Evolutionary conservation across 2,329 filamentous ascomycete species (phyloP), one percentile per base, ranked within the genome.

Genomic region (Penicillium sp.): DNA sequence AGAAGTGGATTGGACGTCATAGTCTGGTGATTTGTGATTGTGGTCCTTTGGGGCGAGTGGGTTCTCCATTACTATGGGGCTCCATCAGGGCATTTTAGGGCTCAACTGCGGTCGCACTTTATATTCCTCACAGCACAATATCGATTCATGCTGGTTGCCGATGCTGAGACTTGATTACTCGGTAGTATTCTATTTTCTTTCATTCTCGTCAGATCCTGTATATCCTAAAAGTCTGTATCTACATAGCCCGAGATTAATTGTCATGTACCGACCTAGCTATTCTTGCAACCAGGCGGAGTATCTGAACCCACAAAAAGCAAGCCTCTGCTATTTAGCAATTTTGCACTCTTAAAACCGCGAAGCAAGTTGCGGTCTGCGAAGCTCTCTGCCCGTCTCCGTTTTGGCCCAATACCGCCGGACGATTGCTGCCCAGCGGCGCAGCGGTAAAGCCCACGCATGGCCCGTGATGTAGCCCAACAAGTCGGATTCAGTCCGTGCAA

Each of bases 401-500:
- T 45, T 52, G 39, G 55, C 54, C 55, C 50, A 52, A 59, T 54
- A 40, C 26, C 18, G 18, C 18, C 18, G 2, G 31, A 39, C 32
- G 53, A 56, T 66, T 63, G 63, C 57, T 66, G 63, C 63, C 63
- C 63, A 65, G 63, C 56, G 60, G 54, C 50, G 41, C 58, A 43
- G 62, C 62, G 61, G 62, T 64, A 64, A 65, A 62, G 61, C 58
- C 59, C 46, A 62, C 60, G 50, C 44, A 47, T 52, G 54, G 51
- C 54, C 50, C 44, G 51, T 55, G 51, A 43, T 53, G 54, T 59
- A 52, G 60, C 61, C 61, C 55, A 61, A 59, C 61, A 52, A 46
- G 40, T 42, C 42, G 35, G 43, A 46, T 26, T 38, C 45, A 46
- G 52, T 48, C 47, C 47, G 39, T 57, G 43, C 47, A 50, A 47